Base-by-base conservation (phyloP, 768 basidiomycete species). In the Calvatia gigantea region DNA sequence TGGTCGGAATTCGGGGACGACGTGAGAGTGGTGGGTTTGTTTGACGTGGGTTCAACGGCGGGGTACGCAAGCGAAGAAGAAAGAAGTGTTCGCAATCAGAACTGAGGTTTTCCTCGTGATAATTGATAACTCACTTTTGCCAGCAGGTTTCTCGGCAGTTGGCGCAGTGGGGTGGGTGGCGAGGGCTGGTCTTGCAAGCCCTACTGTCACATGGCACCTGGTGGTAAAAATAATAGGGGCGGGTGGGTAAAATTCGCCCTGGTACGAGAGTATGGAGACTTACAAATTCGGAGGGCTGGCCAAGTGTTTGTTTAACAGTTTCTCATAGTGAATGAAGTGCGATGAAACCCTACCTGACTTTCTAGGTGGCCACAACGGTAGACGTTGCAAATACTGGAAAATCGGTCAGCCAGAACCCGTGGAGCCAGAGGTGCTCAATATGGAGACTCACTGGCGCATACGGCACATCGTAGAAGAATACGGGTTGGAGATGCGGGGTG, bases 131-230 rank as follows among this genome's bases (percentile, higher is more conserved):
- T 46, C 25, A 68, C 67, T 58, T 59, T 54, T 67, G 64, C 25
- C 54, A 45, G 42, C 70, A 71, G 7, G 66, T 71, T 23, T 43
- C 62, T n/a, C 54, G 74, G 70, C 83, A 85, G 1, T 28, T 28
- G 0, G 78, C 64, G 51, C 82, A 83, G 32, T 62, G 65, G 1
- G 55, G 54, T 0, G 79, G 78, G 58, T 85, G 84, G 51, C 67
- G 70, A 0, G 81, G 74, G 48, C 83, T 84, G 62, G 84, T 83
- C 54, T 70, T 80, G 68, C 85, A 86, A 42, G 68, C 70, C 29
- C 60, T 58, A 53, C 65, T 71, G 9, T 75, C 69, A 65, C 83
- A 84, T 37, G 62, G 57, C 39, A 82, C 66, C 83, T 84, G 64
- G 35, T n/a, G 23, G n/a, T n/a, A n/a, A n/a, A n/a, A 17, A 43